phyloP scores from a whole-genome alignment of 1,284 basidiomycete species.

The Mycena sp. region DNA sequence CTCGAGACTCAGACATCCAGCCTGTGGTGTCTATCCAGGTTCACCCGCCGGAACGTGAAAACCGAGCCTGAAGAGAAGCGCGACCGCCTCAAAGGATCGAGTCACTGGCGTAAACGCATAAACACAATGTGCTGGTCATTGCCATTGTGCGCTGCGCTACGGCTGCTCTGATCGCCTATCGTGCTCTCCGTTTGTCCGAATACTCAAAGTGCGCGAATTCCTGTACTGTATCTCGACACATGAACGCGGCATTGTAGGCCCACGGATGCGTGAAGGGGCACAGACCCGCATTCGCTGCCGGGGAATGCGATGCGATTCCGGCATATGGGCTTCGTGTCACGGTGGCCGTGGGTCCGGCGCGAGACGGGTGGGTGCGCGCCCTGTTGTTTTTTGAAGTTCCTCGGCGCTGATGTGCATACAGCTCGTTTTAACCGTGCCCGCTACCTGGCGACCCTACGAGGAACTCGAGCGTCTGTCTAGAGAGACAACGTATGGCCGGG shows the following conservation, averaged over 20 bases:
- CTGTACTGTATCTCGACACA: background rate
- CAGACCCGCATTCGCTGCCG: conserved; percentile 16
- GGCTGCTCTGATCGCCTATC: background rate
- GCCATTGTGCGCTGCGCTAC: background rate
- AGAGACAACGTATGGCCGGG: too few relatives aligned
- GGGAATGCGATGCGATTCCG: conserved; percentile 16
- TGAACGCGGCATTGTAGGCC: background rate
- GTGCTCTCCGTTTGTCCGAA: background rate
- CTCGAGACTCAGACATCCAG: too few relatives aligned
- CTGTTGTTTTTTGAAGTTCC: too few relatives aligned
- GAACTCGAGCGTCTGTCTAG: too few relatives aligned
- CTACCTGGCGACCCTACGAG: too few relatives aligned
- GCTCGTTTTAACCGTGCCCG: conserved; percentile 19
- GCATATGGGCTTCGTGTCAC: conserved; percentile 24
- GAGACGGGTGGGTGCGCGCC: conserved; percentile 8
- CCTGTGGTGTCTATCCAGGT: too few relatives aligned
- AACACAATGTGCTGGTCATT: too few relatives aligned
- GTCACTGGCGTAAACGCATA: too few relatives aligned
- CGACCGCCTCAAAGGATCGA: too few relatives aligned
- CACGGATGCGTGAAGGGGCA: conserved; percentile 17
- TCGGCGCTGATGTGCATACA: too few relatives aligned
- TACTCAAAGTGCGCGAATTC: background rate
- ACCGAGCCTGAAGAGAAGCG: too few relatives aligned
- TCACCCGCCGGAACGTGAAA: too few relatives aligned
- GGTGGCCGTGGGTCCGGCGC: conserved; percentile 22